Evolutionary conservation across 352 stramenopile species (phyloP).

Genomic region (Globisporangium cederbergense): DNA sequence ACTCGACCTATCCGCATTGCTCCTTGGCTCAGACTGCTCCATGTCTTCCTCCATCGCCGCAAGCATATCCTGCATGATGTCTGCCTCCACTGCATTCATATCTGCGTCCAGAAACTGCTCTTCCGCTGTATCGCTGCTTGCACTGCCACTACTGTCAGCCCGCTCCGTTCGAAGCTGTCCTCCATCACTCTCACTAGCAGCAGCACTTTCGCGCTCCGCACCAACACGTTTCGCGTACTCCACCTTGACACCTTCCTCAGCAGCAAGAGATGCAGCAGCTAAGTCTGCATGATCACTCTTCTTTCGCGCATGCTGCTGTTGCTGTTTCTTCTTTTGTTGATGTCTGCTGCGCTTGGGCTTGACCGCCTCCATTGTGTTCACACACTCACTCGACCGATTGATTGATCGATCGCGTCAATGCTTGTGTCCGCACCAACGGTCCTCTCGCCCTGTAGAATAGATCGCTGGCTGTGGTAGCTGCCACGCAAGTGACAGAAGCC

Average conservation of each 20-base stretch:
- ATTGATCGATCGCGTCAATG: not conserved
- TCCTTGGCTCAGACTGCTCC: not conserved
- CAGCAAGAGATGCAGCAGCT: not conserved
- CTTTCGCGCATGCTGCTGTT: constrained; percentile 1
- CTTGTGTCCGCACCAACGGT: not conserved
- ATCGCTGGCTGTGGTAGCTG: not conserved
- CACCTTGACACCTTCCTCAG: not conserved
- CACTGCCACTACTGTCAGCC: constrained; percentile 6
- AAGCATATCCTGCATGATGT: constrained; percentile 15
- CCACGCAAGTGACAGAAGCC: not conserved
- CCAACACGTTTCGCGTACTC: not conserved
- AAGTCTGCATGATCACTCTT: not conserved
- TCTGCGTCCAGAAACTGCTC: constrained; percentile 3
- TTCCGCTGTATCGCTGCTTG: constrained; percentile 8
- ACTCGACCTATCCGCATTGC: not conserved
- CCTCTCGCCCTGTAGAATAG: not conserved
- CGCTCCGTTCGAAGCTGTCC: not conserved
- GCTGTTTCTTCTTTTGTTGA: constrained; percentile 6
- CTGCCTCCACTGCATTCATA: constrained; percentile 3
- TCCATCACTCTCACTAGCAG: not conserved
- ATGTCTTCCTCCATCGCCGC: constrained; percentile 20
- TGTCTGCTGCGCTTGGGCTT: constrained; percentile 10
- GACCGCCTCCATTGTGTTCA: constrained; percentile 1
- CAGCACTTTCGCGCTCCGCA: not conserved
- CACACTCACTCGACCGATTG: not conserved